These are phyloP conservation scores for Solanum chaucha DNA, from an alignment of 257 asterid species.

Conservation along the genomic window DNA sequence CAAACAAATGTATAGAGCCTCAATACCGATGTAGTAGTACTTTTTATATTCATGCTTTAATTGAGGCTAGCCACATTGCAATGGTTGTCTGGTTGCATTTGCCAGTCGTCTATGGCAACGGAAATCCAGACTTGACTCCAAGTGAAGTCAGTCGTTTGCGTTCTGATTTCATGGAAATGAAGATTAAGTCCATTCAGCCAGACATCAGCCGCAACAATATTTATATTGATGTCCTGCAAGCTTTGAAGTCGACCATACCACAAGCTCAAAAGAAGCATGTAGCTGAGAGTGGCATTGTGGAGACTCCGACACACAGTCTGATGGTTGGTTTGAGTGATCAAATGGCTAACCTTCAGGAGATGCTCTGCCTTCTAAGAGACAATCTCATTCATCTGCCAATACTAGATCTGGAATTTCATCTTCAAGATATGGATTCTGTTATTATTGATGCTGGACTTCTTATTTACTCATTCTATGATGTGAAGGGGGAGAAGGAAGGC, in stretches of 20 bases:
- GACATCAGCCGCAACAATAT: too few relatives aligned
- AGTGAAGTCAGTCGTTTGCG: too few relatives aligned
- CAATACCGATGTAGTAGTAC: too few relatives aligned
- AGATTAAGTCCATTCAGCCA: too few relatives aligned
- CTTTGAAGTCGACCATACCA: not conserved
- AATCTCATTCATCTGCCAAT: not conserved
- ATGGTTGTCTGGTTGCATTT: too few relatives aligned
- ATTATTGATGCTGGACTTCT: not conserved
- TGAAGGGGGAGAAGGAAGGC: too few relatives aligned
- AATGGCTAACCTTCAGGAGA: not conserved
- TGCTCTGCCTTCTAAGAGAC: not conserved
- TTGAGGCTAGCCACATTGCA: too few relatives aligned
- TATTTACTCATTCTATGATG: not conserved
- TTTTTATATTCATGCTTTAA: too few relatives aligned
- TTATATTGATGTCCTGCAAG: too few relatives aligned
- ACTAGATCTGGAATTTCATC: not conserved
- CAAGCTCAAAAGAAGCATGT: not conserved
- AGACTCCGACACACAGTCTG: not conserved
- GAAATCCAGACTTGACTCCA: fast-evolving
- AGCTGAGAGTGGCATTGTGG: not conserved
- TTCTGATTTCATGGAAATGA: too few relatives aligned
- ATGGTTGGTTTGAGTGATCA: not conserved
- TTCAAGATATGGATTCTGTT: not conserved
- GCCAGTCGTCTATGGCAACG: too few relatives aligned
- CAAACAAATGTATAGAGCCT: too few relatives aligned